Evolutionary conservation across 192 early-diverging fungal species (phyloP), one percentile per base, ranked within the genome.

Genomic region (Mortierella claussenii): DNA sequence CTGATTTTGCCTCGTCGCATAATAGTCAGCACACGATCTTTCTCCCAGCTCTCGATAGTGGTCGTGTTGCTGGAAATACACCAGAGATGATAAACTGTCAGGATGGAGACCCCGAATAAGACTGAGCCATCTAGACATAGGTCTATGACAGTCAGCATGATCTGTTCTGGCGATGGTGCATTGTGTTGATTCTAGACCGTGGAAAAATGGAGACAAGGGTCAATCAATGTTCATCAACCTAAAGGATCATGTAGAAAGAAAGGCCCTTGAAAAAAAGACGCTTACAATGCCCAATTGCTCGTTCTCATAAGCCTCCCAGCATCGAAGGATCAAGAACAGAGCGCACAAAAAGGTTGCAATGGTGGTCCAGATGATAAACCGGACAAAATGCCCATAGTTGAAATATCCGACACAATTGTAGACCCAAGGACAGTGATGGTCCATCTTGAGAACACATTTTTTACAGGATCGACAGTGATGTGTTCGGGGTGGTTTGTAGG

Each of bases 371-470:
- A 79, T 82, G 44, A 94, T 80, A 81, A 99, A 93, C 2, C 96
- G 91, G 23, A 94, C 36, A 76, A 92, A 92, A 71, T 97, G 88
- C 17, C 81, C 69, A 61, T 88, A 84, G 83, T 95, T 90, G 56
- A 65, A 79, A 81, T 92, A 81, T 48, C 92, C 91, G 54, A 98
- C 82, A 74, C 95, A 96, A 79, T 95, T 90, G 80, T 90, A 86
- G 65, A 96, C 89, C 94, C 95, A 99, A 8, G 95, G 96, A 48
- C 93, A 94, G 67, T 94, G 93, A 64, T 94, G 93, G 60, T 94
- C 93, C 91, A 94, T 92, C 61, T 90, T 92, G 52, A 94, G 86
- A 32, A 93, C 86, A 82, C 93, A 94, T 32, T 83, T 84, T 48
- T 89, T 83, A 73, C 93, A 94, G 32, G 83, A 81, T 9, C 85